Evolutionary conservation across 495 filamentous ascomycete genomes (phyloP).

Genomic region (Immersiella caudata): DNA sequence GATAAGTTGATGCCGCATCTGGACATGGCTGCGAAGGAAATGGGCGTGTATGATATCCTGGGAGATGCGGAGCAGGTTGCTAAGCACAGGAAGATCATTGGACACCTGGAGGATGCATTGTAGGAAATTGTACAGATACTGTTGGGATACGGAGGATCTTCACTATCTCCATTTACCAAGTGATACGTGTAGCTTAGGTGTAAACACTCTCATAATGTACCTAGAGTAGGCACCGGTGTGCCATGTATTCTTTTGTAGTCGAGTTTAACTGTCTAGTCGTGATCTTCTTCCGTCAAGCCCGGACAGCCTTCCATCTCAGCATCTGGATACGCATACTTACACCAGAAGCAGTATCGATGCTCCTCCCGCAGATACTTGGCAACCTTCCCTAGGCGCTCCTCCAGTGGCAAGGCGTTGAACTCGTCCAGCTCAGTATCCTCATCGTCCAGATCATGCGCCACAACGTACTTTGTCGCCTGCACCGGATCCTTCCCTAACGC

Average conservation of each 20-base stretch:
- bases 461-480: slow-evolving; percentile 37
- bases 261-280: slow-evolving; percentile 59
- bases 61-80: slow-evolving; percentile 27
- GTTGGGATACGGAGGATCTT: no score
- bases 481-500: slow-evolving; percentile 48
- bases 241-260: slow-evolving; percentile 1
- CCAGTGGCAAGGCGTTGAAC: slow-evolving; percentile 69
- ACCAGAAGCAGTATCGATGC: slow-evolving; percentile 94
- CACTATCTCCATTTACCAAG: no score
- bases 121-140: slow-evolving; percentile 2
- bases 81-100: slow-evolving; percentile 29
- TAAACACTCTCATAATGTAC: not conserved
- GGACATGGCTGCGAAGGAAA: slow-evolving; percentile 53
- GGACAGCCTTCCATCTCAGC: slow-evolving; percentile 84
- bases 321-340: slow-evolving; percentile 76
- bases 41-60: slow-evolving; percentile 53
- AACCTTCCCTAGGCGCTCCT: slow-evolving; percentile 65
- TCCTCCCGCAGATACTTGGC: slow-evolving; percentile 69
- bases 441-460: slow-evolving; percentile 74
- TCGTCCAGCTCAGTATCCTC: slow-evolving; percentile 85
- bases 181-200: slow-evolving; percentile 7
- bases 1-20: slow-evolving; percentile 47
- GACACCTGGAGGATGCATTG: not conserved
- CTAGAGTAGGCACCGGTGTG: not conserved
- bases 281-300: slow-evolving; percentile 87